Percentiles rank a stretch among this genome's conserved stretches.
Evolutionary conservation across 305 asterid species (phyloP).

Genomic region (Withania somnifera): DNA sequence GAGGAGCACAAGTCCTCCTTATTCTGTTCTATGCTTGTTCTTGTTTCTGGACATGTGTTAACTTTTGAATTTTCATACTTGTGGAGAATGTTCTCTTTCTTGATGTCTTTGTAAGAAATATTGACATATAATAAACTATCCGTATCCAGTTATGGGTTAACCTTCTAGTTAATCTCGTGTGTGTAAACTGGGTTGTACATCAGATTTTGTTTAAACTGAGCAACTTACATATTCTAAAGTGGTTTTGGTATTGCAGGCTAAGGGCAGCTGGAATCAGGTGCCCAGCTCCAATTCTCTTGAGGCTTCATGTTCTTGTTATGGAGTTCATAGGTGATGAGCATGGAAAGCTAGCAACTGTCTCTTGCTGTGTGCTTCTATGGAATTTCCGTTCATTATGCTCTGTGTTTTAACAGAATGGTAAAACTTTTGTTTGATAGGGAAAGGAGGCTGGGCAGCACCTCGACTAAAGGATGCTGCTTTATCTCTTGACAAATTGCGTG

Average conservation of each 20-base stretch:
- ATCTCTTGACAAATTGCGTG: constrained; percentile 78
- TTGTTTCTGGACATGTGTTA: not conserved
- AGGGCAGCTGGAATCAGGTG: constrained; percentile 92
- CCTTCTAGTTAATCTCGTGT: not conserved
- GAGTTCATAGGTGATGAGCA: constrained; percentile 73
- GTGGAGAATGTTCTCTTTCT: not conserved
- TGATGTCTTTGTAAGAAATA: not conserved
- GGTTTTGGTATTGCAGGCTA: constrained; percentile 39
- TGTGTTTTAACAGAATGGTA: not conserved
- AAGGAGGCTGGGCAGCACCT: constrained; percentile 95
- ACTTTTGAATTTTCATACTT: not conserved
- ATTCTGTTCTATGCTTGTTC: not conserved
- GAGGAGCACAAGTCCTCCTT: not conserved
- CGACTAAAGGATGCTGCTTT: constrained; percentile 95
- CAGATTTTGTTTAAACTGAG: not conserved
- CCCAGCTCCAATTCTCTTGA: constrained; percentile 70
- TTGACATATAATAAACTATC: not conserved
- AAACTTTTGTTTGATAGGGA: constrained; percentile 31
- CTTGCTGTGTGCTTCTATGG: not conserved
- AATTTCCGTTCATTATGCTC: not conserved
- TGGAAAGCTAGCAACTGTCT: not conserved
- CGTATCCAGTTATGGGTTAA: not conserved
- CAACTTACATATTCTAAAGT: not conserved
- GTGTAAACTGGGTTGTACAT: not conserved
- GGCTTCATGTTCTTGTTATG: constrained; percentile 97